Percentiles rank a stretch among this genome's conserved stretches.
Conservation (phyloP, 2,329 filamentous ascomycete species). For the Nemania bipapillata region DNA sequence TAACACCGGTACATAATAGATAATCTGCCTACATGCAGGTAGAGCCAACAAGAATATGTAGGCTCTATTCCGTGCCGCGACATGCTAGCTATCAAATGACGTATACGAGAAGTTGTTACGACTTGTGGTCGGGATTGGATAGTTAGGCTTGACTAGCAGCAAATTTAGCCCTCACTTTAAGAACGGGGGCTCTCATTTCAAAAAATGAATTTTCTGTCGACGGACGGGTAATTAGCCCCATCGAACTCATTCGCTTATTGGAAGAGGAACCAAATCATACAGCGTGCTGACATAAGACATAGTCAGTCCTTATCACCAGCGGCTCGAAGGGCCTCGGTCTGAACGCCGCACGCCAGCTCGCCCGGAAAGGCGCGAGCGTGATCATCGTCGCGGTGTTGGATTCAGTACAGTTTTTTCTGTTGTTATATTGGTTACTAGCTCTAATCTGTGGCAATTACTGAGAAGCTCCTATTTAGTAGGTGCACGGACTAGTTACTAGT, state of each 20-base stretch:
- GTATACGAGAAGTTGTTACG: too few species aligned
- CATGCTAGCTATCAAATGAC: too few species aligned
- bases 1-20: too few species aligned
- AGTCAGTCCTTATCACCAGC: slow-evolving; percentile 77
- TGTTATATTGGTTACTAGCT: too few species aligned
- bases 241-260: not conserved
- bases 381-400: slow-evolving; percentile 75
- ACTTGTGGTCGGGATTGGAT: too few species aligned
- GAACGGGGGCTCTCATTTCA: slow-evolving; percentile 35
- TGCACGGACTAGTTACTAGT: too few species aligned
- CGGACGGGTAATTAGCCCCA: slow-evolving; percentile 60
- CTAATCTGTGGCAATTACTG: too few species aligned
- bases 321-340: slow-evolving; percentile 77
- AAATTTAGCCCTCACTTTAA: not conserved
- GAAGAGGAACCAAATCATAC: not conserved
- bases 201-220: slow-evolving; percentile 70
- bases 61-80: too few species aligned
- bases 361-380: slow-evolving; percentile 73
- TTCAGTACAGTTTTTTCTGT: too few species aligned
- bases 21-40: too few species aligned
- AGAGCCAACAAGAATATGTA: too few species aligned
- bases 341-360: slow-evolving; percentile 68
- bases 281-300: not conserved
- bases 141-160: not conserved
- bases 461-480: too few species aligned